Base-by-base conservation (phyloP, 2,329 filamentous ascomycete genomes). In the Xylariales sp. region DNA sequence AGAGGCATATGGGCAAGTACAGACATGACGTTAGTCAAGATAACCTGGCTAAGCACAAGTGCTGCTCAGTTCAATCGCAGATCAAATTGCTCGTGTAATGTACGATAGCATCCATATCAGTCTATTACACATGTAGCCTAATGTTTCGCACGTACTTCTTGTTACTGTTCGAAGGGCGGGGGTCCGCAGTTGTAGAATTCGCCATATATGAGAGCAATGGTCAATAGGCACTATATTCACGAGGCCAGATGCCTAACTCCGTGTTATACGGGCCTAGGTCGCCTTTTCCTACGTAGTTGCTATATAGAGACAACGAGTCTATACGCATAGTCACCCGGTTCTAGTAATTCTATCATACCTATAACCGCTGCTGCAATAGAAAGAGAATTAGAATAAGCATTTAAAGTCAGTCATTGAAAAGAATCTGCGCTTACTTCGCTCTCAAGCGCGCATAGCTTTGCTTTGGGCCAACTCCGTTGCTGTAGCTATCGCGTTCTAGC, bases 11-110 rank as follows among this genome's bases (percentile, higher is more conserved):
- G 8, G 23, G 32, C 18, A 43, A 41, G 1, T 49, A 23, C 28
- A 5, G 16, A 34, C 34, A 41, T 36, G 7, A 28, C 49, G 41
- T 14, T 18, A 18, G 43, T 16, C 45, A 32, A 34, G 23, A 65
- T 65, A 54, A 39, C 62, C 48, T 46, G 60, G 46, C 46, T 62
- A 12, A 23, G 32, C 23, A 53, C 54, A 55, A 32, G 23, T 23
- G 23, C 10, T 43, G 12, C 18, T 56, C 50, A 18, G n/a, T 41
- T n/a, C 12, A 46, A 50, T 23, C 43, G 41, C 7, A 36, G 3
- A 34, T 39, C 34, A 43, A 16, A 41, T 36, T 23, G 1, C n/a
- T 23, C n/a, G 30, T 46, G 5, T 4, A 3, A 5, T n/a, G 28
- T 43, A 10, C 34, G n/a, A 18, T 12, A 30, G 43, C 52, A 16